Evolutionary conservation across 768 basidiomycete species (phyloP), one percentile per base, ranked within the genome.

Genomic region (Lentinula aciculospora): DNA sequence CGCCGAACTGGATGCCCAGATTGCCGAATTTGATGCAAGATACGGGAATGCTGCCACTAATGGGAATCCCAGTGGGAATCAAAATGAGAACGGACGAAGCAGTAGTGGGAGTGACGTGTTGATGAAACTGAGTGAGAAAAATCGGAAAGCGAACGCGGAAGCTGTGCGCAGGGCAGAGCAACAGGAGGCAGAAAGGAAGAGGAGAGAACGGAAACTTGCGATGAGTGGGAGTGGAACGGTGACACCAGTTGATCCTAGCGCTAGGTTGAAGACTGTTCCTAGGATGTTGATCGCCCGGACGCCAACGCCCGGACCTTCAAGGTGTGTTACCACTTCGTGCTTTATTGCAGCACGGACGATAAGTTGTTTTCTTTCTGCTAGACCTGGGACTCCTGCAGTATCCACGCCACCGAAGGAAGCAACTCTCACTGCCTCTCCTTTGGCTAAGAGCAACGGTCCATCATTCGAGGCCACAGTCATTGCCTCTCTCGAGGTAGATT

Each of bases 121-220:
- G 25, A 83, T 89, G 15, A 83, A 75, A 66, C 85, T 98, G 55
- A 98, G 96, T 67, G 92, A 94, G 72, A 83, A 93, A 57, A 98
- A 98, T 69, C 81, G 90, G 57, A 87, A 82, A 67, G 86, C 88
- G 29, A 96, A 96, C 58, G 61, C 84, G 62, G 96, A 95, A 65
- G 82, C 83, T 3, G 82, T 94, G 53, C 79, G 90, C 58, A 83
- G 81, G 61, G 88, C 89, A 0, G 94, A 96, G 70, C 68, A 85
- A 32, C 74, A 75, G 32, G 85, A 86, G 63, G 73, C 78, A 7
- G 91, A 92, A 66, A 76, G 85, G 49, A 89, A 88, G 71, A 76
- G 86, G 56, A 75, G 79, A 48, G 88, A 91, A 57, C 77, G 89
- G 21, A 86, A 82, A 66, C 67, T 85, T 23, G 78, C 73, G 9